A percentile compares a stretch with the other conserved stretches of the same genome.
Evolutionary conservation across 768 basidiomycete genomes (phyloP).

Genomic region (Boletus sensibilis): DNA sequence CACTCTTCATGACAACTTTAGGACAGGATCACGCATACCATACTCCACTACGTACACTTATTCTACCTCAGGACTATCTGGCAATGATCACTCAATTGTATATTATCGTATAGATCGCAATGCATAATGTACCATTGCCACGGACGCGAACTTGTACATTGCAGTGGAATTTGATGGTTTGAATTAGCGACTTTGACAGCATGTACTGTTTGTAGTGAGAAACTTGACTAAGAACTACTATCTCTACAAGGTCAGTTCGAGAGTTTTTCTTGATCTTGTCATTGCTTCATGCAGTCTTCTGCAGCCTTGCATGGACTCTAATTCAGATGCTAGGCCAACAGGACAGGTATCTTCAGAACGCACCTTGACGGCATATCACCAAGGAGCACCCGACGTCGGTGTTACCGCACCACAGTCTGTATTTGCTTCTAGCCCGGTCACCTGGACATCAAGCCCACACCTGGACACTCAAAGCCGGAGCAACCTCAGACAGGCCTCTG

Average conservation of each 20-base stretch:
- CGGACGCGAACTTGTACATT: not conserved
- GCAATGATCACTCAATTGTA: conserved; percentile 13
- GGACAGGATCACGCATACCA: conserved; percentile 5
- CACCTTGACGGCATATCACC: conserved; percentile 13
- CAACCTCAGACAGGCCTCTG: conserved; percentile 49
- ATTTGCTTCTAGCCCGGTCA: conserved; percentile 4
- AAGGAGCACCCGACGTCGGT: conserved; percentile 11
- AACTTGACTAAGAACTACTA: not conserved
- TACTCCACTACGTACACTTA: not conserved
- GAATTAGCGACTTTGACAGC: not conserved
- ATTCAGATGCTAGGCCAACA: conserved; percentile 8
- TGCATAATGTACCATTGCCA: conserved; percentile 10
- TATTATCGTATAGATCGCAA: conserved; percentile 8
- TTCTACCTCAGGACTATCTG: conserved; percentile 7
- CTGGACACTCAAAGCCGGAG: conserved; percentile 31
- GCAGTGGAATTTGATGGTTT: not conserved
- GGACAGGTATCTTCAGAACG: conserved; percentile 12
- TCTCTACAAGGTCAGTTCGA: not conserved
- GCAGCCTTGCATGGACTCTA: conserved; percentile 23
- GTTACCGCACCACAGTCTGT: conserved; percentile 6
- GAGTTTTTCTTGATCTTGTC: not conserved
- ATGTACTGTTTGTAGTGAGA: not conserved
- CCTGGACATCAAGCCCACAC: conserved; percentile 14
- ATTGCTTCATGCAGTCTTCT: not conserved
- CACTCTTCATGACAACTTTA: conserved; percentile 4